Evolutionary conservation across 768 basidiomycete genomes (phyloP).

Genomic region (Cystobasidium tubakii): DNA sequence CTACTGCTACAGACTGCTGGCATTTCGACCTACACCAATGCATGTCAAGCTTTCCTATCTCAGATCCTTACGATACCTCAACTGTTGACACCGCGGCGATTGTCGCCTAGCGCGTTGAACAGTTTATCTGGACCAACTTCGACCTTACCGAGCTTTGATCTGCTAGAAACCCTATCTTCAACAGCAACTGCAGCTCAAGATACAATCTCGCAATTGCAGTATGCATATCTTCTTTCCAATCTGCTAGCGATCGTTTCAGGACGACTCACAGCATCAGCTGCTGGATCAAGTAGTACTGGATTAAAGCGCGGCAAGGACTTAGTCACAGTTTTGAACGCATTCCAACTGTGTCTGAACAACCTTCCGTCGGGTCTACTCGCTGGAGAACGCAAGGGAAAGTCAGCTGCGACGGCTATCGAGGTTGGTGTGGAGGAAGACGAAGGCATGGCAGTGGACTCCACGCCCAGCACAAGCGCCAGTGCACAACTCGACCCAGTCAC

Average conservation of each 20-base stretch:
- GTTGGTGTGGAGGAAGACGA: constrained; percentile 15
- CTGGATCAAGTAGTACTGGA: not conserved
- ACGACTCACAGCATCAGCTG: not conserved
- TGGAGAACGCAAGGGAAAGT: constrained; percentile 29
- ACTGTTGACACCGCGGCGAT: not conserved
- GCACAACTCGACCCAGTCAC: constrained; percentile 27
- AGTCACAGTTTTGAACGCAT: not conserved
- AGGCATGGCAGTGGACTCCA: not conserved
- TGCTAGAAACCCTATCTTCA: not conserved
- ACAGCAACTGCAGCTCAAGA: not conserved
- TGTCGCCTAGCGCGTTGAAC: constrained; percentile 1
- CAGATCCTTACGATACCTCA: constrained; percentile 27
- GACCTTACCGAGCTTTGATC: not conserved
- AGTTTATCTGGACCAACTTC: not conserved
- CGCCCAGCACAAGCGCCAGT: not conserved
- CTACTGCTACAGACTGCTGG: not conserved
- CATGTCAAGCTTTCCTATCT: not conserved
- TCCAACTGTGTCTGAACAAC: not conserved
- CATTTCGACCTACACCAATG: not conserved
- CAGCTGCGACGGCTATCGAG: constrained; percentile 30
- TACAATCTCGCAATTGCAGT: not conserved
- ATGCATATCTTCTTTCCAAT: constrained; percentile 17
- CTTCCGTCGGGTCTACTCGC: constrained; percentile 17
- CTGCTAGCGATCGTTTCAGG: not conserved
- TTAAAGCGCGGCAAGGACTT: constrained; percentile 16